These are phyloP conservation scores for Cystoisospora suis DNA, from an alignment of 169 alveolate species.

Conservation along the genomic window DNA sequence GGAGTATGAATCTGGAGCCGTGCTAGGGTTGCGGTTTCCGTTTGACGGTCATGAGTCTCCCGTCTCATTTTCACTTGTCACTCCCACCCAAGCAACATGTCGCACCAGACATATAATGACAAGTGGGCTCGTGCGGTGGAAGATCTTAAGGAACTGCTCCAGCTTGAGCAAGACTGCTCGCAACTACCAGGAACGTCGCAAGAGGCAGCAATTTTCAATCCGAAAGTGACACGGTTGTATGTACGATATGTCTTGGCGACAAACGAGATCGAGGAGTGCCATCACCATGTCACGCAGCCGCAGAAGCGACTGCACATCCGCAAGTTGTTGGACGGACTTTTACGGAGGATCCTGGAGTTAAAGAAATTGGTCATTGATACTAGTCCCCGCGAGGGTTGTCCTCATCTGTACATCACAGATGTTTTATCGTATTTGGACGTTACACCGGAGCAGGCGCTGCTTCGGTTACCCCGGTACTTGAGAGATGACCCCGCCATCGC, in stretches of 20 bases:
- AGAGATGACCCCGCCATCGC: constrained; percentile 82
- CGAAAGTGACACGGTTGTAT: constrained; percentile 67
- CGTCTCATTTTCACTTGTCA: no score
- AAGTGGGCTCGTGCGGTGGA: constrained; percentile 85
- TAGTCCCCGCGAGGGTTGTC: constrained; percentile 83
- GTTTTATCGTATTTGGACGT: constrained; percentile 85
- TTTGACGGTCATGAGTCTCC: no score
- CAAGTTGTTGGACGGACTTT: constrained; percentile 82
- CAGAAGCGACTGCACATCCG: constrained; percentile 84
- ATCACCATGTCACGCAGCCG: constrained; percentile 90
- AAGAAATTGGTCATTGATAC: constrained; percentile 77
- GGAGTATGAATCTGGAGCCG: no score
- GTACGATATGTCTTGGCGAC: constrained; percentile 85
- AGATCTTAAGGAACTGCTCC: constrained; percentile 86
- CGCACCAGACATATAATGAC: constrained; percentile 57
- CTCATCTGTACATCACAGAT: constrained; percentile 85
- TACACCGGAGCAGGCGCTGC: constrained; percentile 83
- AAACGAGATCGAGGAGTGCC: constrained; percentile 87
- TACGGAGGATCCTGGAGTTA: constrained; percentile 83
- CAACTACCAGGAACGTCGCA: not conserved
- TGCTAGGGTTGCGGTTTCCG: no score
- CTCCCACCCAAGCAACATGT: not conserved
- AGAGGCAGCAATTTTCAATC: not conserved
- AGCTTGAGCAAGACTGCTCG: constrained; percentile 81
- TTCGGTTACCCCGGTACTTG: constrained; percentile 88